Base-by-base conservation (phyloP, 179 eudicot genomes). In the Nepenthes alata region DNA sequence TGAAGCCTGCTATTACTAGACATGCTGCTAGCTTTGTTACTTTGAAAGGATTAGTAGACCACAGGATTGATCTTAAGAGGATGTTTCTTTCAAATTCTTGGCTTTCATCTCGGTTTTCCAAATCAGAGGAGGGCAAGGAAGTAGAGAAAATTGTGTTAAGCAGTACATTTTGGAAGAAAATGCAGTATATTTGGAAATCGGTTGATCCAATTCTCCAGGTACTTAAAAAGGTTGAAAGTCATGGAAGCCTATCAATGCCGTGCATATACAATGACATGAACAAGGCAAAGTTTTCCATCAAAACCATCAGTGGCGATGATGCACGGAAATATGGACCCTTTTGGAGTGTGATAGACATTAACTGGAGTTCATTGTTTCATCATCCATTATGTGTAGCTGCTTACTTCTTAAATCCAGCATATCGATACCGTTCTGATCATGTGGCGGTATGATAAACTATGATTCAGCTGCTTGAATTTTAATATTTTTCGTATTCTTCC, bases 141-240 rank as follows among this genome's bases (percentile, higher is more conserved):
- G 89, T 86, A 68, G 95, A 84, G 72, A 86, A 75, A 68, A 75
- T 77, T 74, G 80, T 86, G 52, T 47, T 74, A 70, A 85, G 75
- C 72, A 64, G 85, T 71, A 70, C 91, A n/a, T 91, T 91, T 74
- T 91, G 98, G 98, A 88, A 89, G 82, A 91, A 83, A 79, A 61
- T 82, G 78, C 89, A 78, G 68, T 80, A 75, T 68, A 82, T 84
- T 58, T 70, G 78, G 70, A 86, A 75, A 73, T 79, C 96, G 53
- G 86, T 84, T 12, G 96, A 83, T 62, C 98, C 98, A 14, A 65
- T 91, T 63, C 71, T 91, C 70, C 89, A 76, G 71, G 78, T 82
- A 48, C 82, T 88, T 62, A 82, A 77, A 71, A 86, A 81, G 75
- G 80, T 86, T 53, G 77, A 74, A 60, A 41, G 74, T 50, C 82